Conservation (phyloP, 208 protist genomes). For the Acanthamoeba sp. region DNA sequence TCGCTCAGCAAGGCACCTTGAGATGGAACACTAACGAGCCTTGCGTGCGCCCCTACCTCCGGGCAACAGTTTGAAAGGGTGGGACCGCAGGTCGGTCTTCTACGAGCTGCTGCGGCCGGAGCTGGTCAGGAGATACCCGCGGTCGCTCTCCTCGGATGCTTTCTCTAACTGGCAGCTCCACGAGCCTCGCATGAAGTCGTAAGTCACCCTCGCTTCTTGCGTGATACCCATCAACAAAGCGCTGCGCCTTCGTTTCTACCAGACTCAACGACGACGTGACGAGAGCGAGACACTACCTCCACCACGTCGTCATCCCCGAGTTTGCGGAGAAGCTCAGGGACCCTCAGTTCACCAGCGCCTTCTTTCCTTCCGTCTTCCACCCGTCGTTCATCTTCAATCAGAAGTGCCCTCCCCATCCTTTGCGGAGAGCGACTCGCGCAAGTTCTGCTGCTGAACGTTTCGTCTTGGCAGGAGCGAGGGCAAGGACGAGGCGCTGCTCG, state of each 20-base stretch:
- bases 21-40: neutral
- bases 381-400: slow-evolving; percentile 33
- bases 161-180: slow-evolving; percentile 53
- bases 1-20: no score
- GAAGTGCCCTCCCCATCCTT: neutral
- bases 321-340: slow-evolving; percentile 32
- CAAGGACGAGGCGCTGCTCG: neutral
- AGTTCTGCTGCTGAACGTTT: neutral
- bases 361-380: slow-evolving; percentile 12
- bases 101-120: slow-evolving; percentile 45
- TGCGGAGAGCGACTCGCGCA: neutral
- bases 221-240: neutral
- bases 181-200: slow-evolving; percentile 32
- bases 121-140: neutral
- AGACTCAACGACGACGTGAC: slow-evolving; percentile 15
- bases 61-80: neutral
- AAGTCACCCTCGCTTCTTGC: neutral
- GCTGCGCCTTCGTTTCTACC: neutral
- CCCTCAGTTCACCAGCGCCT: neutral
- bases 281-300: neutral
- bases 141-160: neutral
- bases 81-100: slow-evolving; percentile 35
- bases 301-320: neutral
- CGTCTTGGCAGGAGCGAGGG: neutral
- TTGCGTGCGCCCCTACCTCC: neutral